Base-by-base conservation (phyloP, 106 monocot genomes). In the Allium sativum region DNA sequence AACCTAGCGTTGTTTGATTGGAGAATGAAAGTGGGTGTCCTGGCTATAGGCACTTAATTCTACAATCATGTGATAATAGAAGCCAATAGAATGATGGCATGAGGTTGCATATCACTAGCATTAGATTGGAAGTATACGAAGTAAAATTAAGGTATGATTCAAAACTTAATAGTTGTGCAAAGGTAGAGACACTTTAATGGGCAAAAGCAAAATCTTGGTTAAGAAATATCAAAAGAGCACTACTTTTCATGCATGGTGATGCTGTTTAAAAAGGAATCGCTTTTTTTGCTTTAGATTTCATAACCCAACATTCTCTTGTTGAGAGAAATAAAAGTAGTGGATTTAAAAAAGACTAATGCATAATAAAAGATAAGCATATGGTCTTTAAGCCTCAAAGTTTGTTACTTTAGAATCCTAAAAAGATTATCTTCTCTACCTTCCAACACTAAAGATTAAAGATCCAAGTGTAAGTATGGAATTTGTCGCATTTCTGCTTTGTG, bases 301-400 rank as follows among this genome's bases (percentile, higher is more conserved):
- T 63, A 75, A 68, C 75, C 58, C 68, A 75, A 71, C 78, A 65
- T 83, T 83, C 74, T 65, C 70, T 21, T 65, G 58, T 74, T 68
- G 45, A 40, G 59, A 54, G 45, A 65, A 69, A 78, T 78, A 62
- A 69, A 66, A 67, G 65, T 65, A 75, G 72, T 72, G 65, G 74
- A 58, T 45, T 72, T 19, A 53, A 63, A 56, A 78, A 78, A 75
- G 78, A 66, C 63, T 69, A 72, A 68, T 44, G 71, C 63, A 72
- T 74, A 75, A 72, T 68, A 51, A 83, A 83, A 83, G 75, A 68
- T 72, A 75, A 79, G 78, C 83, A 83, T 78, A 70, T 72, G 56
- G 70, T 68, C 69, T 78, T 77, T 73, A 73, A 60, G 55, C 31
- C 55, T 65, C 72, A 75, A 83, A 75, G 70, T 64, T 67, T 42